Evolutionary conservation across 2,329 filamentous ascomycete species (phyloP).

Genomic region (Penicillium sp.): DNA sequence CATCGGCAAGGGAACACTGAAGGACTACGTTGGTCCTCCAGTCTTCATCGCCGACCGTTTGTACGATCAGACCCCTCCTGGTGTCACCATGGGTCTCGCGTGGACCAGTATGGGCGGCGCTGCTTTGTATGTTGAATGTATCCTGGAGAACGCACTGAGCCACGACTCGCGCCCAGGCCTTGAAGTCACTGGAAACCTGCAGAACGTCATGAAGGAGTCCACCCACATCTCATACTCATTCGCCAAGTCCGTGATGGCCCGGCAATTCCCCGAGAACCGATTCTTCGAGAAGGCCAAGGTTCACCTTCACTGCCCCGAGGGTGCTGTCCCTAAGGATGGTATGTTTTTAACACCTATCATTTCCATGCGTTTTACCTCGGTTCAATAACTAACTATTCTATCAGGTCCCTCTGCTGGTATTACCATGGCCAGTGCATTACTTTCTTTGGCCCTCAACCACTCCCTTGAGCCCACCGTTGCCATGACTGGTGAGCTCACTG

Average conservation of each 20-base stretch:
- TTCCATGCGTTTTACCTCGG: conserved; percentile 1
- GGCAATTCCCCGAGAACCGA: conserved; percentile 81
- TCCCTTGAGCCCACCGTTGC: conserved; percentile 83
- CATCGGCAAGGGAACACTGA: conserved; percentile 86
- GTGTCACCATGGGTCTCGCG: conserved; percentile 95
- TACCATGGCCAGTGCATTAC: conserved; percentile 93
- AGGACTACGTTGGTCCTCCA: conserved; percentile 94
- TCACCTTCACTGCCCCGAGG: conserved; percentile 95
- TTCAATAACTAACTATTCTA: conserved; percentile 13
- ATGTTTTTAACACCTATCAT: conserved; percentile 22
- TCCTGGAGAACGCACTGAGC: conserved; percentile 79
- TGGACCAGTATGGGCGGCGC: conserved; percentile 98
- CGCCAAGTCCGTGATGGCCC: conserved; percentile 83
- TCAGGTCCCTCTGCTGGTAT: conserved; percentile 81
- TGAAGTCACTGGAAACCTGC: conserved; percentile 91
- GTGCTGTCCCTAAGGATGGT: conserved; percentile 91
- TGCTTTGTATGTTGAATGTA: conserved; percentile 95
- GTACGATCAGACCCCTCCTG: conserved; percentile 89
- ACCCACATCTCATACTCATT: conserved; percentile 95
- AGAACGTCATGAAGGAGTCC: conserved; percentile 97
- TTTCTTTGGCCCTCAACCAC: conserved; percentile 79
- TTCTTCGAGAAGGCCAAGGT: conserved; percentile 97
- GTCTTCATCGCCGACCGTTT: conserved; percentile 94
- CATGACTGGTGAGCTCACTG: conserved; percentile 96
- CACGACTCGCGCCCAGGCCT: conserved; percentile 74